These are phyloP conservation scores for Kluyveromyces marxianus DNA, from an alignment of 1,139 yeast genomes.

Conservation along the genomic window DNA sequence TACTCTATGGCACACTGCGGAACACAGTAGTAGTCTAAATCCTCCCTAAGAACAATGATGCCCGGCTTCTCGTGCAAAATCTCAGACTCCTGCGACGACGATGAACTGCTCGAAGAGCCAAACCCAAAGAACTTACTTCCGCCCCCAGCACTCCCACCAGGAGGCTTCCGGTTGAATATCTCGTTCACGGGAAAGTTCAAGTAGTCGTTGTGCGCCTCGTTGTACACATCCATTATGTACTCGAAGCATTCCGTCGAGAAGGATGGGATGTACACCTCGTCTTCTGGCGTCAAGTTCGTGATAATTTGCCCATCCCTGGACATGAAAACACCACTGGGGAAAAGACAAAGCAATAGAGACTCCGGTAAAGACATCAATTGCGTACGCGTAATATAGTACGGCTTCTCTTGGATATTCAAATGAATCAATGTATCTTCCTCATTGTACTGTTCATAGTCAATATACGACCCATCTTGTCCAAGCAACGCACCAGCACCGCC, in stretches of 20 bases:
- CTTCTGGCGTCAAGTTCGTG: conserved; percentile 67
- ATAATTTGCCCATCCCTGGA: conserved; percentile 71
- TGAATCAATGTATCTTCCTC: conserved; percentile 48
- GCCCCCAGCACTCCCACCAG: conserved; percentile 22
- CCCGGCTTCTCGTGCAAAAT: conserved; percentile 79
- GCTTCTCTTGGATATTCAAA: conserved; percentile 62
- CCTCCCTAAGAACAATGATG: conserved; percentile 87
- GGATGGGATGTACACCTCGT: conserved; percentile 62
- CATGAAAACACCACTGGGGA: conserved; percentile 83
- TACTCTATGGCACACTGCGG: conserved; percentile 40
- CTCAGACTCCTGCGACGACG: conserved; percentile 38
- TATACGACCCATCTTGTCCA: conserved; percentile 14
- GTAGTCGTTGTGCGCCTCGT: conserved; percentile 28
- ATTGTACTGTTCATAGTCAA: conserved; percentile 43
- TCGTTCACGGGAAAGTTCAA: conserved; percentile 26
- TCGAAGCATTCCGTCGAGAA: conserved; percentile 82
- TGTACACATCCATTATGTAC: conserved; percentile 61
- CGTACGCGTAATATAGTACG: conserved; percentile 72
- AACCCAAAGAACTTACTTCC: conserved; percentile 33
- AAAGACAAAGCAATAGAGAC: conserved; percentile 74
- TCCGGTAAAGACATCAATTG: conserved; percentile 90
- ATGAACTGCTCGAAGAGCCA: conserved; percentile 27
- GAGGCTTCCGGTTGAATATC: conserved; percentile 17
- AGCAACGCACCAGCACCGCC: conserved; percentile 16
- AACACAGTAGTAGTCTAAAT: conserved; percentile 85